These are phyloP conservation scores for Leishmania lainsoni DNA, from an alignment of 208 protist species.

Conservation along the genomic window DNA sequence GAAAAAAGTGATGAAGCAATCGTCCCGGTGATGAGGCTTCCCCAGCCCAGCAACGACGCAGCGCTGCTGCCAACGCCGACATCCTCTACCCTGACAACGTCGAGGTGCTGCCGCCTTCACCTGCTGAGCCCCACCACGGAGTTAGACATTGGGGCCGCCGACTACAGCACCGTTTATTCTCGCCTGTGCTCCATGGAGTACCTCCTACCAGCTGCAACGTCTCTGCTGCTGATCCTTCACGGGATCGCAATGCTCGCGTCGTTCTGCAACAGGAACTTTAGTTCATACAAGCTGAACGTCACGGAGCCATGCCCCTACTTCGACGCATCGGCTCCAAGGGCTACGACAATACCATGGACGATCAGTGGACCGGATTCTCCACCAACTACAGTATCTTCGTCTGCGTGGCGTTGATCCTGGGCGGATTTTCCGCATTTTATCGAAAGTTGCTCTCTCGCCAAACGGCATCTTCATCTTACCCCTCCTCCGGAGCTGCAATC, in stretches of 20 bases:
- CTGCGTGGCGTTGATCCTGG: no score
- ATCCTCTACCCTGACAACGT: neutral
- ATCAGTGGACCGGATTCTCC: slow-evolving; percentile 28
- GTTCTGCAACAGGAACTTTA: slow-evolving; percentile 6
- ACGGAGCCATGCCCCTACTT: neutral
- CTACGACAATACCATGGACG: slow-evolving; percentile 24
- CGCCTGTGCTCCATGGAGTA: slow-evolving; percentile 17
- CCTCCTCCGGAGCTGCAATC: no score
- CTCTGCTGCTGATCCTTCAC: neutral
- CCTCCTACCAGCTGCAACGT: neutral
- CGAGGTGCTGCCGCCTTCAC: neutral
- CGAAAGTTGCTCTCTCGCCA: no score
- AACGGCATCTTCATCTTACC: no score
- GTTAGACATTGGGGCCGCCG: slow-evolving; percentile 5
- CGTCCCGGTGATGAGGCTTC: no score
- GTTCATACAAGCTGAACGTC: neutral
- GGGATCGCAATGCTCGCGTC: neutral
- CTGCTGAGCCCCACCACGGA: slow-evolving; percentile 13
- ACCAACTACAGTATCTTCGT: neutral
- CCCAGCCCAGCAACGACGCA: no score
- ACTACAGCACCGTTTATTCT: slow-evolving; percentile 1
- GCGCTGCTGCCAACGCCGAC: neutral
- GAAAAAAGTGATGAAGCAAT: no score
- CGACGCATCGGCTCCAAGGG: slow-evolving; percentile 21
- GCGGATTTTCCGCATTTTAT: no score